Base-by-base conservation (phyloP, 1,139 yeast species). In the Diutina scorzettiae region DNA sequence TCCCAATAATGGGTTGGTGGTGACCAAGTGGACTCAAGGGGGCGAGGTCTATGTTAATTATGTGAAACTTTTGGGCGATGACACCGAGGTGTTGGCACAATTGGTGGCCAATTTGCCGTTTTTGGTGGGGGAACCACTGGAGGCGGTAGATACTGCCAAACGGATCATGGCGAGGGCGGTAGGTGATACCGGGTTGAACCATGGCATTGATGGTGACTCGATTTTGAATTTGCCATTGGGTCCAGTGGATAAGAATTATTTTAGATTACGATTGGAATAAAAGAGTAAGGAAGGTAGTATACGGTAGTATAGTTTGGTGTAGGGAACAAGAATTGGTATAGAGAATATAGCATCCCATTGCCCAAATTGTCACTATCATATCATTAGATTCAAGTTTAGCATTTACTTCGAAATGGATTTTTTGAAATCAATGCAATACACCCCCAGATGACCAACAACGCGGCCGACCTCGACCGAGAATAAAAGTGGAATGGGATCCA, bases 141-240 rank as follows among this genome's bases (percentile, higher is more conserved):
- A 8, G 5, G 28, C 8, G 5, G 28, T 21, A 2, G 23, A 34
- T 8, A 23, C 16, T 6, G 18, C 39, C 9, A 16, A 16, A 8
- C 14, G 19, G 17, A 34, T 34, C 39, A 34, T 34, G 39, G 39
- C 39, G 5, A 23, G 39, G 11, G n/a, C 28, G 20, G 27, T 34
- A 6, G 39, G 39, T 4, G 39, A 34, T 9, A 17, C 27, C 6
- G 39, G 20, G 11, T 14, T 23, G n/a, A 14, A 5, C 8, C 17
- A 23, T 3, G 39, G 39, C n/a, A 19, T 12, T 5, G 5, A 5
- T 11, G 7, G 12, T 11, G 27, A n/a, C 11, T 21, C 39, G 14
- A 34, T 34, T 20, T 14, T 14, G 19, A 21, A 21, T 11, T 21
- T 34, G 24, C 39, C 39, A 16, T 34, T 34, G 28, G 28, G 27